Base-by-base conservation (phyloP, 2,329 filamentous ascomycete genomes). In the Fusarium secorum region DNA sequence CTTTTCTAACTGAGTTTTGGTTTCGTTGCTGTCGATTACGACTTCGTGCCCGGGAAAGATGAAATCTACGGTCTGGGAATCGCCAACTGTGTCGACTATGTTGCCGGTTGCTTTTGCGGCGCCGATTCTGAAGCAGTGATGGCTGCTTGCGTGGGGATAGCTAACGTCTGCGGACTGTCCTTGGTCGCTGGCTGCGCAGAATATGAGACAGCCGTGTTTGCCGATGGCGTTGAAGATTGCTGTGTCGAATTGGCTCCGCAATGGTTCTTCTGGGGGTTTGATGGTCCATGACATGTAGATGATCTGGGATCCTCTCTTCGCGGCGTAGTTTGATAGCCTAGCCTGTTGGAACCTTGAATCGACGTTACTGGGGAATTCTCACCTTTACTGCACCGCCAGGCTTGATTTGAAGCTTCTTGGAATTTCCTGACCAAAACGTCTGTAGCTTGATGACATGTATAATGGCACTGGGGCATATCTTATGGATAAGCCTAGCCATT, bases 41-140 rank as follows among this genome's bases (percentile, higher is more conserved):
- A 59, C 56, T 17, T 59, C 35, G 11, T 59, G 28, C 3, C 46
- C 45, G n/a, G 56, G 56, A 1, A 52, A 33, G 14, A 52, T 59
- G 3, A 53, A 42, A 5, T 53, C 28, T 10, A 59, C 10, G 8
- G 20, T 30, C 1, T 59, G 28, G 11, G 45, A 30, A 41, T 53
- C 46, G 2, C 55, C 64, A 1, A 69, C 59, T 5, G 54, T 67
- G 2, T 69, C 66, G 4, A 41, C 20, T 35, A 45, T 67, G 18
- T 32, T 46, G 3, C 66, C 66, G 0, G 59, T 67, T n/a, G 64
- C 45, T n/a, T 59, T 67, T 4, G 66, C 64, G 4, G 58, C 66
- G 13, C 64, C 64, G 4, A 69, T 68, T 15, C 64, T 51, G 41
- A 67, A 67, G n/a, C 66, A 64, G 5, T 17, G 30, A 11, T 15